Evolutionary conservation across 2,329 filamentous ascomycete genomes (phyloP), one percentile per base, ranked within the genome.

Genomic region (Penicillium carneum): DNA sequence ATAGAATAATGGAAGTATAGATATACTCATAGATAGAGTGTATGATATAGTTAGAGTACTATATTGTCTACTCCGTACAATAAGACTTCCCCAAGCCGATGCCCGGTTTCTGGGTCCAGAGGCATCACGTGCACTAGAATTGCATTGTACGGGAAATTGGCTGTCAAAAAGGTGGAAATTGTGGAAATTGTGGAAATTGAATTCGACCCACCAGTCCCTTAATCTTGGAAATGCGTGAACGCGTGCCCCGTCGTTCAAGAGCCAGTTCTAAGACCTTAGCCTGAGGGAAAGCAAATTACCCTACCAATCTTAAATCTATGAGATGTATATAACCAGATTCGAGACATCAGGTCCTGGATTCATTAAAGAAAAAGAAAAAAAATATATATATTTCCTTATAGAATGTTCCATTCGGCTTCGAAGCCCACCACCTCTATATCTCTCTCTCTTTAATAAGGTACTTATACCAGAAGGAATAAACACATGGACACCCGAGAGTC

Each of bases 171-270:
- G 16, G 20, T 20, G 36, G 34, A 18, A 34, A 38, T 23, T n/a
- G 41, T n/a, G 36, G 10, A 20, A 42, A 20, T 16, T 18, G 11
- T 20, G n/a, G 26, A 53, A 31, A 23, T 29, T 38, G 16, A n/a
- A 45, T 29, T 10, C 16, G 36, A 53, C 60, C 66, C 66, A 69
- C 66, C 34, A 20, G 59, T 64, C 66, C 66, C 66, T 68, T 65
- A 68, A 67, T 65, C 63, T 67, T 53, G 57, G 56, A 45, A 60
- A 62, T 57, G 38, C 56, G 54, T 55, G 53, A 46, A 45, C 41
- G 20, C 26, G 46, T 58, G 45, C 57, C 63, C 61, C 61, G 63
- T 65, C 63, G 63, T 65, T 65, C 56, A 41, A 8, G 9, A 43
- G 41, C 8, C 6, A 43, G 41, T 46, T 48, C 26, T 43, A 12